Evolutionary conservation across 2,329 filamentous ascomycete species (phyloP).

Genomic region (Fusarium pseudograminearum): DNA sequence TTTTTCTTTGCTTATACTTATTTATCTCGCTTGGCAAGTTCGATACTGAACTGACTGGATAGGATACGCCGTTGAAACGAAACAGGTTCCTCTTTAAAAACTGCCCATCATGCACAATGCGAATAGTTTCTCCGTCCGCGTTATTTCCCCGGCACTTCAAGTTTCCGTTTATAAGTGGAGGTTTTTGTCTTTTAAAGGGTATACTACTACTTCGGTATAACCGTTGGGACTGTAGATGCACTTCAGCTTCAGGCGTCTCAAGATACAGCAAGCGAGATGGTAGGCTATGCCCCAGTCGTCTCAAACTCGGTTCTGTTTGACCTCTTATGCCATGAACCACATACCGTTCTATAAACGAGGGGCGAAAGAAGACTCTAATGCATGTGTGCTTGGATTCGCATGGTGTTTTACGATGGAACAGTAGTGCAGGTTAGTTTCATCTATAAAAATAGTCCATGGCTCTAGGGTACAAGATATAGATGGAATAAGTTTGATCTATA

Average conservation of each 20-base stretch:
- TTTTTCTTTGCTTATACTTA: not conserved
- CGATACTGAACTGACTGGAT: not conserved
- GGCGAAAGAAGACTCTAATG: not conserved
- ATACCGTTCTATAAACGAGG: not conserved
- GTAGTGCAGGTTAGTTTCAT: not conserved
- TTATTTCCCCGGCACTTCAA: conserved; percentile 27
- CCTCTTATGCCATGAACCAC: not conserved
- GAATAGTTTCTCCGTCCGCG: conserved; percentile 27
- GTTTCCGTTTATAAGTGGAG: conserved; percentile 11
- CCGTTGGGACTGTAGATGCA: not conserved
- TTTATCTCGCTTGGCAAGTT: conserved; percentile 16
- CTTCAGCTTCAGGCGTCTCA: not conserved
- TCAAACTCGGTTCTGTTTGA: conserved; percentile 11
- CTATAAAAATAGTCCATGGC: not conserved
- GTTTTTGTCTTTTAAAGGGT: not conserved
- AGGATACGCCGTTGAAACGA: conserved; percentile 32
- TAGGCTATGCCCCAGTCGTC: not conserved
- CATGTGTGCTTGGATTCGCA: not conserved
- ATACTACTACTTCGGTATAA: conserved; percentile 18
- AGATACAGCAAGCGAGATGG: not conserved
- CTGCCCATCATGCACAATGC: conserved; percentile 22
- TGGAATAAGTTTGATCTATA: not conserved
- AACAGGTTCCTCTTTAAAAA: conserved; percentile 25
- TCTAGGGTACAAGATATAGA: not conserved
- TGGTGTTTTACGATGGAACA: not conserved